Conservation (phyloP, 305 asterid species). For the Fraxinus platypoda region DNA sequence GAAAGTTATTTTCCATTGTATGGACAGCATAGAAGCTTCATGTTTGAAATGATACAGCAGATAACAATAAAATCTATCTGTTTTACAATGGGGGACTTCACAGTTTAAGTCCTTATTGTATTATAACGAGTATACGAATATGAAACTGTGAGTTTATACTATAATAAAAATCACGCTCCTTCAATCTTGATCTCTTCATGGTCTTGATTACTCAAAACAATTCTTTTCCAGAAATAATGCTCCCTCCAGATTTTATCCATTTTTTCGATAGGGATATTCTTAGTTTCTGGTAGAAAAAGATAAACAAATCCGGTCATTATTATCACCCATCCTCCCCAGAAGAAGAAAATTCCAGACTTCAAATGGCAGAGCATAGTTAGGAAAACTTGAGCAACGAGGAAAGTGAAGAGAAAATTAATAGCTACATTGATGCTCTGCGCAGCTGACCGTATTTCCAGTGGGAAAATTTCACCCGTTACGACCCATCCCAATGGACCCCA, state of each 20-base stretch:
- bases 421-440: slow-evolving; percentile 39
- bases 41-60: not conserved
- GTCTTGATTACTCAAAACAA: not conserved
- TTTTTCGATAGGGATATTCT: slow-evolving; percentile 38
- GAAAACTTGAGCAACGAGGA: slow-evolving; percentile 37
- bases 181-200: not conserved
- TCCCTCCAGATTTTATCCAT: slow-evolving; percentile 38
- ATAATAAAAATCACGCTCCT: not conserved
- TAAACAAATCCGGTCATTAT: slow-evolving; percentile 35
- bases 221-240: slow-evolving; percentile 38
- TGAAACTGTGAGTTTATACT: not conserved
- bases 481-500: slow-evolving; percentile 57
- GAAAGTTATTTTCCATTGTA: not conserved
- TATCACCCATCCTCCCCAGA: slow-evolving; percentile 34
- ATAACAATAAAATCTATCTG: not conserved
- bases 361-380: slow-evolving; percentile 38
- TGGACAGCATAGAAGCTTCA: not conserved
- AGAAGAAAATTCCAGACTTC: slow-evolving; percentile 41
- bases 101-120: not conserved
- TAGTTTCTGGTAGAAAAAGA: slow-evolving; percentile 35
- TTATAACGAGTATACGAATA: not conserved
- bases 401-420: slow-evolving; percentile 31
- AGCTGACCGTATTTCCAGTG: slow-evolving; percentile 39
- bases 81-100: not conserved
- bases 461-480: slow-evolving; percentile 34